Evolutionary conservation across 2,329 filamentous ascomycete species (phyloP).

Genomic region (Phoma sp.): DNA sequence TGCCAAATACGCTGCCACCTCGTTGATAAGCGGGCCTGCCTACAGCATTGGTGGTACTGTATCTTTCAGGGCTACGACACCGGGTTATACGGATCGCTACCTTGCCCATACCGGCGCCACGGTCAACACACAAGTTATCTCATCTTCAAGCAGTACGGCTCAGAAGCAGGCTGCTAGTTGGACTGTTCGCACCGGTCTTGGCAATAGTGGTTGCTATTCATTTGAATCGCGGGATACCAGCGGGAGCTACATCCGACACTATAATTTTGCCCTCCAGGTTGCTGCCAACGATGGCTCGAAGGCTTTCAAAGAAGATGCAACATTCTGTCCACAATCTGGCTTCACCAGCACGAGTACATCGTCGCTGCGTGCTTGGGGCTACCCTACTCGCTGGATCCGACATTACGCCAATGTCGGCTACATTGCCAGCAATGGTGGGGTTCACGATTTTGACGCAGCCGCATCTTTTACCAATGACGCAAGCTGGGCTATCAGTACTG

Average conservation of each 20-base stretch:
- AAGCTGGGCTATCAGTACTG: constrained; percentile 47
- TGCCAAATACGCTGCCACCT: constrained; percentile 59
- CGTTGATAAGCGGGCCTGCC: constrained; percentile 56
- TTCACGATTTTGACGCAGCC: constrained; percentile 60
- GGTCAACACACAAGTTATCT: constrained; percentile 62
- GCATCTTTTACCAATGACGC: constrained; percentile 61
- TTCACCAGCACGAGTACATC: constrained; percentile 60
- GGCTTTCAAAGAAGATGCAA: constrained; percentile 65
- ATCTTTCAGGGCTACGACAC: constrained; percentile 62
- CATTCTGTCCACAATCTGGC: constrained; percentile 63
- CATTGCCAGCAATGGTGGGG: constrained; percentile 61
- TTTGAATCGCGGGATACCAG: constrained; percentile 66
- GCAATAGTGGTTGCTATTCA: constrained; percentile 63
- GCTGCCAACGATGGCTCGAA: constrained; percentile 61
- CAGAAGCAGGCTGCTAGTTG: constrained; percentile 63
- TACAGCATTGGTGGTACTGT: constrained; percentile 58
- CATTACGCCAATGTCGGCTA: constrained; percentile 59
- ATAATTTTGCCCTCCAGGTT: constrained; percentile 58
- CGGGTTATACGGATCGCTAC: constrained; percentile 61
- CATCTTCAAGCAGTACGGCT: constrained; percentile 56
- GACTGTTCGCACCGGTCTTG: constrained; percentile 64
- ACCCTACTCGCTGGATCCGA: constrained; percentile 65
- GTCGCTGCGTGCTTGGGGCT: constrained; percentile 64
- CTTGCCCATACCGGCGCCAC: constrained; percentile 59
- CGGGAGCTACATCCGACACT: constrained; percentile 65